Percentiles rank a stretch among this genome's conserved stretches.
These are phyloP conservation scores for Chloris gayana DNA, from an alignment of 176 grass and related monocot species.

Conservation along the genomic window DNA sequence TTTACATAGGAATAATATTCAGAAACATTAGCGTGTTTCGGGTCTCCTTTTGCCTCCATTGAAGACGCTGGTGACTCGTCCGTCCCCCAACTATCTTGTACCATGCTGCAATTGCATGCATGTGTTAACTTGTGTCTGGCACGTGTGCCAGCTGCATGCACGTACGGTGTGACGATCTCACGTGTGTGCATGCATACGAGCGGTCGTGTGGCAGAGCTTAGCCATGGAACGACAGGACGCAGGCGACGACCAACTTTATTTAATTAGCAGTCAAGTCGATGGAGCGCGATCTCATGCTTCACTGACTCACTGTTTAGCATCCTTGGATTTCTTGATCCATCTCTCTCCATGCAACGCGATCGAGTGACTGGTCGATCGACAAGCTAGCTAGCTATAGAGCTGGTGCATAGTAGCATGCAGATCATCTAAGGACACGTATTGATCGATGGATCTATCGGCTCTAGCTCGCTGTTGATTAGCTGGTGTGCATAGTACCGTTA, in stretches of 20 bases:
- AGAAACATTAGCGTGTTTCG: too few species aligned
- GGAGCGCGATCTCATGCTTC: background rate
- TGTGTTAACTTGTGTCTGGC: background rate
- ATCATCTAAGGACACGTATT: background rate
- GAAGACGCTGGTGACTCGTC: too few species aligned
- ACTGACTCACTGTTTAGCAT: background rate
- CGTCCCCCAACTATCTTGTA: background rate
- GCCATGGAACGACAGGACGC: too few species aligned
- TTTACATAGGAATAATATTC: too few species aligned
- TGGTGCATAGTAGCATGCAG: background rate
- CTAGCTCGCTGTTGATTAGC: background rate
- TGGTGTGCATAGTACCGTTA: too few species aligned
- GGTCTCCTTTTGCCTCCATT: too few species aligned
- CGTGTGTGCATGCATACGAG: background rate
- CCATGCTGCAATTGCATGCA: too few species aligned
- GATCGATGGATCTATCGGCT: background rate
- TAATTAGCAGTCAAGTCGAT: background rate
- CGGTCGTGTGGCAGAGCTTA: too few species aligned
- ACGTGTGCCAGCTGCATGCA: background rate
- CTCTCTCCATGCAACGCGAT: background rate
- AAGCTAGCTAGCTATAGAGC: background rate
- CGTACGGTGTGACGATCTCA: background rate
- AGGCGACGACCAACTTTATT: background rate
- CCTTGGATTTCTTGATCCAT: background rate
- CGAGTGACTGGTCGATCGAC: background rate